Conservation (phyloP, 768 basidiomycete species). For the Galerina sulciceps region DNA sequence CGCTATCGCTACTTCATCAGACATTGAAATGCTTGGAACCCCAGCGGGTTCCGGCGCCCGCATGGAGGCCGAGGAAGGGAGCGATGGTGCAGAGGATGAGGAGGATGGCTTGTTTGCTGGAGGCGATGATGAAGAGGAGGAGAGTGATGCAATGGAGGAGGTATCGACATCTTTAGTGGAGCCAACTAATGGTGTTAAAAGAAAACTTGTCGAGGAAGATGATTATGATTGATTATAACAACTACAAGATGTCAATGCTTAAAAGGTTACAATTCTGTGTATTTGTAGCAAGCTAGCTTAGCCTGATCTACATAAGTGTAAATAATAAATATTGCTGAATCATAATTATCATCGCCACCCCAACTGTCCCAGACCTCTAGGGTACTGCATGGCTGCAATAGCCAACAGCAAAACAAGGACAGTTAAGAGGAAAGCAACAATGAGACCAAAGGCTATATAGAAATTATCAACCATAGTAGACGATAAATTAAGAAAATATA, state of each 20-base stretch:
- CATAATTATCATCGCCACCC: slow-evolving; percentile 19
- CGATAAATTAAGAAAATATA: slow-evolving; percentile 14
- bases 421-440: slow-evolving; percentile 45
- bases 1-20: slow-evolving; percentile 67
- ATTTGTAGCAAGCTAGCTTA: slow-evolving; percentile 16
- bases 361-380: slow-evolving; percentile 13
- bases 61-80: slow-evolving; percentile 59
- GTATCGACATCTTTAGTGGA: slow-evolving; percentile 57
- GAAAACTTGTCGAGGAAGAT: slow-evolving; percentile 85
- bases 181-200: slow-evolving; percentile 66
- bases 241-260: neutral
- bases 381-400: slow-evolving; percentile 37
- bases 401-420: slow-evolving; percentile 48
- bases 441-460: slow-evolving; percentile 40
- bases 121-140: slow-evolving; percentile 75
- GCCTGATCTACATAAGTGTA: slow-evolving; percentile 9
- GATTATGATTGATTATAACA: slow-evolving; percentile 62
- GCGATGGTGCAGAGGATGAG: slow-evolving; percentile 74
- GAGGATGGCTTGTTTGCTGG: slow-evolving; percentile 80
- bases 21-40: slow-evolving; percentile 66
- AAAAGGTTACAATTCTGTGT: slow-evolving; percentile 13
- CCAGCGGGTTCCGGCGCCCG: slow-evolving; percentile 36
- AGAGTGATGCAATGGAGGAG: slow-evolving; percentile 85
- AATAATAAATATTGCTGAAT: slow-evolving; percentile 19
- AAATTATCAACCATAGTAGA: slow-evolving; percentile 9